Conservation (phyloP, 805 yeast species). For the Yarrowia osloensis region DNA sequence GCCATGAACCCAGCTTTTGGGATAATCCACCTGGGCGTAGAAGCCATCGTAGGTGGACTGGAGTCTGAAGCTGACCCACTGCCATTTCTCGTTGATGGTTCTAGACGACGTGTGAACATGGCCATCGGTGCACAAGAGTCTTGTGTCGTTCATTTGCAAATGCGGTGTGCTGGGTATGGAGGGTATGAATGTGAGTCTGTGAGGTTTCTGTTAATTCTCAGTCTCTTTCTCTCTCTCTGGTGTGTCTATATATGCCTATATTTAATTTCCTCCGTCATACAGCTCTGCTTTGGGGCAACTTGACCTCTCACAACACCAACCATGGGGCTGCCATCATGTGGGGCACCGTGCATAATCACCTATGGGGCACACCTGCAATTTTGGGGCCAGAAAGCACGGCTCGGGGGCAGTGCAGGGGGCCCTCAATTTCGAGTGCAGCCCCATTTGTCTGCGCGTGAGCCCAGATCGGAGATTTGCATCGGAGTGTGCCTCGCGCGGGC, state of each 20-base stretch:
- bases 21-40: neutral
- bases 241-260: neutral
- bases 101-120: neutral
- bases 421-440: neutral
- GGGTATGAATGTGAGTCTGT: neutral
- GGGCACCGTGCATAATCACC: neutral
- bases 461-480: neutral
- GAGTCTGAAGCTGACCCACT: slow-evolving; percentile 1
- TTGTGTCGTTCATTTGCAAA: slow-evolving; percentile 11
- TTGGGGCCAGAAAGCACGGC: neutral
- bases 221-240: neutral
- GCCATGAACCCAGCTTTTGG: neutral
- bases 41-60: neutral
- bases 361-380: neutral
- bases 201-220: neutral
- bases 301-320: neutral
- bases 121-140: slow-evolving; percentile 1
- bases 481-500: neutral
- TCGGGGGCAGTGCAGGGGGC: neutral
- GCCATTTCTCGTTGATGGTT: slow-evolving; percentile 5
- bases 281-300: neutral
- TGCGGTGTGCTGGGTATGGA: neutral
- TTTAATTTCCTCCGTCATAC: neutral
- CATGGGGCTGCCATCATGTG: neutral
- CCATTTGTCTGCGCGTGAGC: neutral